A percentile compares a stretch with the other conserved stretches of the same genome.
Conservation (phyloP, 257 asterid genomes). For the Solanum rostratum region DNA sequence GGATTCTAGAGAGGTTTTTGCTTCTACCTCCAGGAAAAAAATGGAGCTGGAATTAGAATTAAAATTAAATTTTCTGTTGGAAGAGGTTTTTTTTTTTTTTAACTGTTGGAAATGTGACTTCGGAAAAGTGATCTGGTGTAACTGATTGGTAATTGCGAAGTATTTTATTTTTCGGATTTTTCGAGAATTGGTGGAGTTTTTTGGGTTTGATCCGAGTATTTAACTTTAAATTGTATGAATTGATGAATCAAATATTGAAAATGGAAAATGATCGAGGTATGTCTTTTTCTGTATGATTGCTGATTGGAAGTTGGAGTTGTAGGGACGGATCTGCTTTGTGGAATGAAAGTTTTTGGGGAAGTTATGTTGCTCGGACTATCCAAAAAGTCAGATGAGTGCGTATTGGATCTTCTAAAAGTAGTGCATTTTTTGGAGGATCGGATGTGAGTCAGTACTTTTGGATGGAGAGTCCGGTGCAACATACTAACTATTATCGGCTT, state of each 20-base stretch:
- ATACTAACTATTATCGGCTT: neutral
- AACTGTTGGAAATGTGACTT: neutral
- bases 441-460: too few species aligned
- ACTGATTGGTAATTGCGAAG: neutral
- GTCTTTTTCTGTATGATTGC: neutral
- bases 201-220: neutral
- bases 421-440: too few species aligned
- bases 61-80: neutral
- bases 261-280: neutral
- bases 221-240: neutral
- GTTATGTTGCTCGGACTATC: neutral
- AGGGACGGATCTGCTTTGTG: neutral
- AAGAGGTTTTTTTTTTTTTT: neutral
- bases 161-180: neutral
- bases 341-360: neutral
- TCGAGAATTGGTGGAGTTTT: neutral
- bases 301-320: neutral
- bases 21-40: neutral
- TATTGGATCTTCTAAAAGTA: neutral
- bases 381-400: neutral
- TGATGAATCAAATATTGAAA: neutral
- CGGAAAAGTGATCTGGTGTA: neutral
- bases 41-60: neutral
- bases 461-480: too few species aligned
- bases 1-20: neutral